A percentile compares a stretch with the other conserved stretches of the same genome.
Evolutionary conservation across 345 rosid species (phyloP).

Genomic region (Mangifera indica): DNA sequence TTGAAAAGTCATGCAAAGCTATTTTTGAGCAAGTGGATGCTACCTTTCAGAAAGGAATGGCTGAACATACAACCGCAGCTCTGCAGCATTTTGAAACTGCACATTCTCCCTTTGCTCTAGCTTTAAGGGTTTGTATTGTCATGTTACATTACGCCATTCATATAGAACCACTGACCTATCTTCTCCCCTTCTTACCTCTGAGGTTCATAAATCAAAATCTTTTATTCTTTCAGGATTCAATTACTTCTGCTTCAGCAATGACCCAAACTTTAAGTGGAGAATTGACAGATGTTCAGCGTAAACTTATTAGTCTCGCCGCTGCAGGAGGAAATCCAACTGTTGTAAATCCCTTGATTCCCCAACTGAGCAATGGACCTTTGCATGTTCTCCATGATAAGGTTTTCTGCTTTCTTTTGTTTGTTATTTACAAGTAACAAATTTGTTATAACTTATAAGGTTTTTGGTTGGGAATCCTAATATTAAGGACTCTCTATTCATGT

Average conservation of each 20-base stretch:
- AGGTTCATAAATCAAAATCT: not conserved
- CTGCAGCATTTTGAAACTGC: constrained; percentile 70
- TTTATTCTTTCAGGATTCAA: constrained; percentile 57
- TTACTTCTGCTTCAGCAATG: constrained; percentile 68
- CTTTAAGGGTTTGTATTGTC: constrained; percentile 58
- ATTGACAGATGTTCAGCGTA: constrained; percentile 71
- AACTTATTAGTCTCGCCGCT: constrained; percentile 65
- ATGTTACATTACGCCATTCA: not conserved
- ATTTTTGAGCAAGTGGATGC: constrained; percentile 92
- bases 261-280: constrained; percentile 72
- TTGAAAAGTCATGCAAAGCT: constrained; percentile 83
- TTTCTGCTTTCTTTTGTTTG: constrained; percentile 2
- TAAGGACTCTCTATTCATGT: constrained; percentile 11
- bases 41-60: constrained; percentile 74
- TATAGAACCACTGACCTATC: not conserved
- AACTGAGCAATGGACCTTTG: constrained; percentile 67
- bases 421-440: not conserved
- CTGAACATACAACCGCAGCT: constrained; percentile 69
- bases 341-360: constrained; percentile 49
- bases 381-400: constrained; percentile 66
- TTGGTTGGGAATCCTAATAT: too few relatives aligned
- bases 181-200: not conserved
- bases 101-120: constrained; percentile 64
- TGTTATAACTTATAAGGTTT: too few relatives aligned
- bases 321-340: constrained; percentile 62